Evolutionary conservation across 352 stramenopile species (phyloP).

Genomic region (Peronospora destructor): DNA sequence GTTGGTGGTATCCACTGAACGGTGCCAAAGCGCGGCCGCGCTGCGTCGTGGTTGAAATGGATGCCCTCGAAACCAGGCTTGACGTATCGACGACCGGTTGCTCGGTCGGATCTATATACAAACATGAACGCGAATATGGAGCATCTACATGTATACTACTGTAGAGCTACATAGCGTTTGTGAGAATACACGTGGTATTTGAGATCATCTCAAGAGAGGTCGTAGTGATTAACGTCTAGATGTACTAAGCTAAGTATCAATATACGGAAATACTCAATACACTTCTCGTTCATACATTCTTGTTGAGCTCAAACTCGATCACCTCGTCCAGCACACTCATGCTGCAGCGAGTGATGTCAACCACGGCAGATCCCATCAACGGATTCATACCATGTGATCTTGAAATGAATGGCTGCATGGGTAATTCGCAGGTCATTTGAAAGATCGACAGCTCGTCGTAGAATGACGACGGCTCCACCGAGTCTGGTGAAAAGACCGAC

Average conservation of each 20-base stretch:
- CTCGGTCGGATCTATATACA: no score
- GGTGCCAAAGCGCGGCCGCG: slow-evolving; percentile 5
- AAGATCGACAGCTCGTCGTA: slow-evolving; percentile 24
- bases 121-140: background rate
- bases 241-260: slow-evolving; percentile 22
- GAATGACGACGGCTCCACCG: slow-evolving; percentile 23
- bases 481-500: slow-evolving; percentile 21
- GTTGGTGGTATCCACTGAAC: slow-evolving; percentile 8
- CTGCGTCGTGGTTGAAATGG: slow-evolving; percentile 20
- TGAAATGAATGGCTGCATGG: slow-evolving; percentile 3
- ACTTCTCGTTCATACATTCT: slow-evolving; percentile 20
- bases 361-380: slow-evolving; percentile 12
- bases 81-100: background rate
- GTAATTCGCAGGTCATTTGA: slow-evolving; percentile 17
- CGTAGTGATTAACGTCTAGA: slow-evolving; percentile 15
- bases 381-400: slow-evolving; percentile 10
- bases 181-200: background rate
- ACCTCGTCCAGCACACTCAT: slow-evolving; percentile 40
- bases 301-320: slow-evolving; percentile 38
- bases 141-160: background rate
- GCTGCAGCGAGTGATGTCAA: slow-evolving; percentile 28
- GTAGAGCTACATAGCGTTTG: background rate
- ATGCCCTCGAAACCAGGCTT: slow-evolving; percentile 10
- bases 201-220: background rate
- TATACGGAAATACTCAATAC: slow-evolving; percentile 24